A percentile compares a stretch with the other conserved stretches of the same genome.
These are phyloP conservation scores for Fraxinus xanthoxyloides DNA, from an alignment of 305 asterid species.

Conservation along the genomic window DNA sequence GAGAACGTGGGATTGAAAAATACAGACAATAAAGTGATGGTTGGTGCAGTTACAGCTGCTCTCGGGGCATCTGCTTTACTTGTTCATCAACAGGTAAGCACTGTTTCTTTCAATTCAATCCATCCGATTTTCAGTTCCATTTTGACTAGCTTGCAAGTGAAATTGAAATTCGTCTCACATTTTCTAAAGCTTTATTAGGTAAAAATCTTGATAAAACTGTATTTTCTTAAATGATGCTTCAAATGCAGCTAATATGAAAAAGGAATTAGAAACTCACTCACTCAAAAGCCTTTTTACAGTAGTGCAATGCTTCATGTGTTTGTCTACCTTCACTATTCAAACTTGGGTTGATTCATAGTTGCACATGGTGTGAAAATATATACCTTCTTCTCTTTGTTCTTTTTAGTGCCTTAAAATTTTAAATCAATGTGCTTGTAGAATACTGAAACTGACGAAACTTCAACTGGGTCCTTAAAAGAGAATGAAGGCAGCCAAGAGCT, in stretches of 20 bases:
- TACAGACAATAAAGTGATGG: constrained; percentile 49
- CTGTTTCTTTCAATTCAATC: constrained; percentile 21
- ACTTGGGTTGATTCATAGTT: constrained; percentile 19
- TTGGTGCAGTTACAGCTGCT: constrained; percentile 95
- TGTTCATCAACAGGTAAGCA: constrained; percentile 60
- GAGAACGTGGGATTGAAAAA: constrained; percentile 32
- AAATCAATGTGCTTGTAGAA: constrained; percentile 45
- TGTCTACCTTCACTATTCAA: constrained; percentile 5
- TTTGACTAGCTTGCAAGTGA: constrained; percentile 2
- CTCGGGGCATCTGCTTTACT: constrained; percentile 91
- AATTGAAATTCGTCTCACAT: not conserved
- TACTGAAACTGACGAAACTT: constrained; percentile 36
- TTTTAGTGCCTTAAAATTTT: constrained; percentile 20
- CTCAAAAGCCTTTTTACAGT: not conserved
- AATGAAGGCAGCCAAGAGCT: constrained; percentile 32
- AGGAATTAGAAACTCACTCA: not conserved
- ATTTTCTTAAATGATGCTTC: constrained; percentile 15
- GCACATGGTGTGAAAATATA: constrained; percentile 10
- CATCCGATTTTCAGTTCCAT: constrained; percentile 3
- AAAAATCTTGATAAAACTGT: not conserved
- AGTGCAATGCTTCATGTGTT: constrained; percentile 9
- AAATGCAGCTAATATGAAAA: not conserved
- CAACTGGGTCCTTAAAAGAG: constrained; percentile 38
- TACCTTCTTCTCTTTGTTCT: constrained; percentile 15
- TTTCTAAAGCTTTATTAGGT: not conserved